Percentiles rank a stretch among this genome's conserved stretches.
Evolutionary conservation across 768 basidiomycete species (phyloP).

Genomic region (Boletus insuetus): DNA sequence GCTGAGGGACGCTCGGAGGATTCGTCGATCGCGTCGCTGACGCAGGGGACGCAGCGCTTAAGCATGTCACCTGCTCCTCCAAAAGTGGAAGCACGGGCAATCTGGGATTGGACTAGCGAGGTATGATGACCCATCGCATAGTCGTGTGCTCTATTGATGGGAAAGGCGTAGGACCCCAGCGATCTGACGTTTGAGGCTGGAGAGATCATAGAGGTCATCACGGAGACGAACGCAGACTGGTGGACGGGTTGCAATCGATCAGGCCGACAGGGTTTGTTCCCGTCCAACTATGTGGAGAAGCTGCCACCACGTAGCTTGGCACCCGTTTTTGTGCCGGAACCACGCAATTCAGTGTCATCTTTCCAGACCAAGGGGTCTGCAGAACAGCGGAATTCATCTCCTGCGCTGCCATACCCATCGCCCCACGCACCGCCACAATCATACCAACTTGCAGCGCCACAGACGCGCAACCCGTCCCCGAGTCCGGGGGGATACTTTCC

Average conservation of each 20-base stretch:
- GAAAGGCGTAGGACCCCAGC: conserved; percentile 55
- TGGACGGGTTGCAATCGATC: conserved; percentile 71
- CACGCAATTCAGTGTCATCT: conserved; percentile 16
- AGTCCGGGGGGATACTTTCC: conserved; percentile 15
- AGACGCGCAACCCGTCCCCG: conserved; percentile 9
- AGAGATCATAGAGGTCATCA: conserved; percentile 75
- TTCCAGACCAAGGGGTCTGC: conserved; percentile 2
- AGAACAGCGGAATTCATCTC: conserved; percentile 17
- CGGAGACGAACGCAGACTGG: conserved; percentile 88
- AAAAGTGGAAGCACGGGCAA: conserved; percentile 28
- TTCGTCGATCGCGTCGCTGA: conserved; percentile 17
- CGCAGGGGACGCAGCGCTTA: conserved; percentile 21
- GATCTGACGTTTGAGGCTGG: conserved; percentile 75
- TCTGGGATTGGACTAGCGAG: conserved; percentile 32
- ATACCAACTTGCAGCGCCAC: conserved; percentile 11
- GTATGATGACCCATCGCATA: conserved; percentile 10
- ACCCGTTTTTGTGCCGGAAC: conserved; percentile 23
- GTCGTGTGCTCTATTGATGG: conserved; percentile 5
- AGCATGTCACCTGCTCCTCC: conserved; percentile 24
- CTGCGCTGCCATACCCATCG: conserved; percentile 18
- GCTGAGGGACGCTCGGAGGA: conserved; percentile 20
- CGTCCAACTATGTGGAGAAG: conserved; percentile 72
- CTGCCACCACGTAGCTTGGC: conserved; percentile 27
- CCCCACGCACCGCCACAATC: conserved; percentile 14
- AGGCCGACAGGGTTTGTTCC: conserved; percentile 73